Conservation (phyloP, 352 stramenopile genomes). For the Aphanomyces astaci region DNA sequence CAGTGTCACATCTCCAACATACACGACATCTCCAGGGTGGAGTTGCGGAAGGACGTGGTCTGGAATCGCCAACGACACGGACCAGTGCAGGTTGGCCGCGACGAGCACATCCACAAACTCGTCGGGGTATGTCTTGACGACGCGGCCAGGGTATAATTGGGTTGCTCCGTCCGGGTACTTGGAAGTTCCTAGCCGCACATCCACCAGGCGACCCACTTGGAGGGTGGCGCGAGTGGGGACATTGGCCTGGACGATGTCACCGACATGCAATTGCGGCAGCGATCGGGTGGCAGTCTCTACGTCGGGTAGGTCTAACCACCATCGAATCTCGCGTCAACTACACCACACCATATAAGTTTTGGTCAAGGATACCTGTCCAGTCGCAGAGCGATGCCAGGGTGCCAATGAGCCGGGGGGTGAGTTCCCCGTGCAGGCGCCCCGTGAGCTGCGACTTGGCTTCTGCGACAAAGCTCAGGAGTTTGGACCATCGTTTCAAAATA, state of each 20-base stretch:
- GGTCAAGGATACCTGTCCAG: conserved; percentile 35
- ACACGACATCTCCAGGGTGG: neutral
- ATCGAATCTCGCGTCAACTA: too few species aligned
- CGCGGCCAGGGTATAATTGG: neutral
- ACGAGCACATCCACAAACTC: neutral
- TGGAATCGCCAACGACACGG: neutral
- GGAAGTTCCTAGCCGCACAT: neutral
- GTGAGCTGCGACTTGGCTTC: conserved; percentile 54
- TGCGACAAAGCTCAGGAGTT: conserved; percentile 37
- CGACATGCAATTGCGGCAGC: neutral
- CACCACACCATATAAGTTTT: neutral
- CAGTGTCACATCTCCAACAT: neutral
- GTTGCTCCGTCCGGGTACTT: neutral
- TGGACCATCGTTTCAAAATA: conserved; percentile 47
- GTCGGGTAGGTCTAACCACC: neutral
- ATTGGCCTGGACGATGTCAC: neutral
- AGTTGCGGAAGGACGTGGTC: neutral
- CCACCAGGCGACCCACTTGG: neutral
- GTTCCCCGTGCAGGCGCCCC: conserved; percentile 47
- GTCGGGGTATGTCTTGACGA: neutral
- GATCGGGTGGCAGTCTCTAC: neutral
- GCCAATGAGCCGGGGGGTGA: conserved; percentile 50
- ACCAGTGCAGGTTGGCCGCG: neutral
- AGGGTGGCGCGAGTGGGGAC: neutral
- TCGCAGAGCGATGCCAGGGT: conserved; percentile 52